Conservation (phyloP, 768 basidiomycete genomes). For the Lactarius evosmus region DNA sequence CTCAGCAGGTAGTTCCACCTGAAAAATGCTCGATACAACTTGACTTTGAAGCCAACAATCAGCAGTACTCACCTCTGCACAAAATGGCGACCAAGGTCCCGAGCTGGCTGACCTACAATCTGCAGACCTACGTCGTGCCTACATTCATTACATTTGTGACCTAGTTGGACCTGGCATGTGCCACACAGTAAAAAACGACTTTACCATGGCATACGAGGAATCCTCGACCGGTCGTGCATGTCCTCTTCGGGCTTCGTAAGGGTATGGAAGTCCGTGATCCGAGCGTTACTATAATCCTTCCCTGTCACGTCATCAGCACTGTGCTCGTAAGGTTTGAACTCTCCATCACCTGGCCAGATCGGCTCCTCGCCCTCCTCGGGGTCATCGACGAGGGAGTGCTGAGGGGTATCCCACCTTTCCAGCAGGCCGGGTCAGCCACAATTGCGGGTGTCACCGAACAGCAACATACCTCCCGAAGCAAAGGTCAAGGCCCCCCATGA, state of each 20-base stretch:
- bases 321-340: background rate
- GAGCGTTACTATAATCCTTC: slow-evolving; percentile 93
- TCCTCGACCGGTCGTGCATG: slow-evolving; percentile 88
- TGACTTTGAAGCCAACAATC: slow-evolving; percentile 10
- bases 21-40: slow-evolving; percentile 4
- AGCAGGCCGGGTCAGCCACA: slow-evolving; percentile 13
- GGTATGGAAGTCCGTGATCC: slow-evolving; percentile 79
- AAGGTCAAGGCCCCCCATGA: slow-evolving; percentile 96
- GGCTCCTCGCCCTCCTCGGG: slow-evolving; percentile 56
- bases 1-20: slow-evolving; percentile 95
- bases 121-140: slow-evolving; percentile 98
- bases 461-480: slow-evolving; percentile 73
- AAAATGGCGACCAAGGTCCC: slow-evolving; percentile 93
- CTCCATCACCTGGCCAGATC: slow-evolving; percentile 81
- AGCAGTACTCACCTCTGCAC: slow-evolving; percentile 64
- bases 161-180: slow-evolving; percentile 28
- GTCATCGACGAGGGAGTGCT: slow-evolving; percentile 88
- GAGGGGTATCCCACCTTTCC: slow-evolving; percentile 90
- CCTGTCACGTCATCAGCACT: slow-evolving; percentile 43
- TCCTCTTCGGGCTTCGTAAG: slow-evolving; percentile 90
- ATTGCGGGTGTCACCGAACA: background rate
- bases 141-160: slow-evolving; percentile 1
- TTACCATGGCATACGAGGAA: slow-evolving; percentile 96
- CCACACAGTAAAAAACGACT: background rate
- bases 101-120: slow-evolving; percentile 92